These are phyloP conservation scores for Aspergillus sp. DNA, from an alignment of 2,329 filamentous ascomycete species.

Conservation along the genomic window DNA sequence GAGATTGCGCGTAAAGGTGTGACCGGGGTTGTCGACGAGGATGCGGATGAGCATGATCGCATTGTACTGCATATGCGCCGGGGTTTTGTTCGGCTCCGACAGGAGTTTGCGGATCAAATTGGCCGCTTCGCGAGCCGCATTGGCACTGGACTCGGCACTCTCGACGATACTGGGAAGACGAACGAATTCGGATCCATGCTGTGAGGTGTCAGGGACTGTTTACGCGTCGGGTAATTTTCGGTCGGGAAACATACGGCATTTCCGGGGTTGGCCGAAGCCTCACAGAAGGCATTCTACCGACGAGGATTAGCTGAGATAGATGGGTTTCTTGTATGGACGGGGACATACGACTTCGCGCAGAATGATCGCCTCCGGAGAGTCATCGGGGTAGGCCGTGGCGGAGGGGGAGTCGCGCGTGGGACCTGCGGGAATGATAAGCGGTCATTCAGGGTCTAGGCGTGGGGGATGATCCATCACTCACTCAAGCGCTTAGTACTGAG, in stretches of 20 bases:
- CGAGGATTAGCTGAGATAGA: not conserved
- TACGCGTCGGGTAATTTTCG: not conserved
- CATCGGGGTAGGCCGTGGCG: conserved; percentile 27
- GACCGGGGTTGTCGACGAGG: conserved; percentile 84
- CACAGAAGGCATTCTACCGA: conserved; percentile 73
- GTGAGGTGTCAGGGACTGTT: not conserved
- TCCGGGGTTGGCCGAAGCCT: conserved; percentile 62
- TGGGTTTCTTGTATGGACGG: not conserved
- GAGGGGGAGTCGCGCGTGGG: conserved; percentile 18
- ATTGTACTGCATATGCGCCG: conserved; percentile 84
- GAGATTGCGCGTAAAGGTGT: conserved; percentile 85
- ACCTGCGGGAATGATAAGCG: conserved; percentile 18
- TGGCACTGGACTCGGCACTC: conserved; percentile 85
- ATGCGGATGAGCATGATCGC: conserved; percentile 94
- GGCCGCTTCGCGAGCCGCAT: conserved; percentile 78
- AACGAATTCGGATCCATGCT: conserved; percentile 81
- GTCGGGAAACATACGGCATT: conserved; percentile 44
- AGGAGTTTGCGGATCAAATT: conserved; percentile 79
- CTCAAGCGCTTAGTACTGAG: conserved; percentile 30
- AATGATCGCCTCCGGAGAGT: conserved; percentile 40
- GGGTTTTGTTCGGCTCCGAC: conserved; percentile 57
- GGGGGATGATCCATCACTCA: conserved; percentile 18
- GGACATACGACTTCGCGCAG: conserved; percentile 41
- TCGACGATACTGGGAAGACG: conserved; percentile 94
- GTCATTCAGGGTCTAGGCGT: conserved; percentile 7